Evolutionary conservation across 495 filamentous ascomycete species (phyloP).

Genomic region (Aspergillus bertholletiae): DNA sequence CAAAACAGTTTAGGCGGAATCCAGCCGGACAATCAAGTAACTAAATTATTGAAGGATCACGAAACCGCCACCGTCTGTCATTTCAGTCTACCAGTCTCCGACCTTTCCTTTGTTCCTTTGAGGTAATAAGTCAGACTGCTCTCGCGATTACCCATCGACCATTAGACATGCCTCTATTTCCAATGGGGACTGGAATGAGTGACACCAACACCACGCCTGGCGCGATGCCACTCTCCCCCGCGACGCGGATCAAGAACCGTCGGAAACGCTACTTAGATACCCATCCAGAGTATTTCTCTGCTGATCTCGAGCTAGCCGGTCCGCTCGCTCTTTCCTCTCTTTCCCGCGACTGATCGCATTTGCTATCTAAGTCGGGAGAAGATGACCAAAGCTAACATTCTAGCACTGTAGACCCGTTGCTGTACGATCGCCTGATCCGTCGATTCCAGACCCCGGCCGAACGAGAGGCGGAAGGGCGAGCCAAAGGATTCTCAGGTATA

Average conservation of each 20-base stretch:
- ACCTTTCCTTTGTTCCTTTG: too few relatives aligned
- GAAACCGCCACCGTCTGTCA: background rate
- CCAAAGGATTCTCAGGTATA: constrained; percentile 69
- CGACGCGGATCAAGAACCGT: constrained; percentile 52
- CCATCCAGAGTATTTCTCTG: constrained; percentile 62
- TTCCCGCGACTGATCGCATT: constrained; percentile 9
- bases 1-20: background rate
- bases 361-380: constrained; percentile 4
- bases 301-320: constrained; percentile 63
- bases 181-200: constrained; percentile 26
- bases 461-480: constrained; percentile 65
- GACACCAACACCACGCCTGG: background rate
- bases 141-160: background rate
- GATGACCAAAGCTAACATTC: constrained; percentile 26
- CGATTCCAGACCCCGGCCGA: constrained; percentile 73
- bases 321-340: constrained; percentile 38
- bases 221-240: constrained; percentile 7
- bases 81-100: too few relatives aligned
- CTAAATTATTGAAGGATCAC: too few relatives aligned
- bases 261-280: constrained; percentile 61
- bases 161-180: constrained; percentile 43
- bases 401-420: constrained; percentile 59
- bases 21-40: too few relatives aligned
- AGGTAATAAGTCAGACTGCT: too few relatives aligned
- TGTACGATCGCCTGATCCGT: constrained; percentile 76